phyloP scores from a whole-genome alignment of 2,329 filamentous ascomycete species.

The Cladosporium sp. region DNA sequence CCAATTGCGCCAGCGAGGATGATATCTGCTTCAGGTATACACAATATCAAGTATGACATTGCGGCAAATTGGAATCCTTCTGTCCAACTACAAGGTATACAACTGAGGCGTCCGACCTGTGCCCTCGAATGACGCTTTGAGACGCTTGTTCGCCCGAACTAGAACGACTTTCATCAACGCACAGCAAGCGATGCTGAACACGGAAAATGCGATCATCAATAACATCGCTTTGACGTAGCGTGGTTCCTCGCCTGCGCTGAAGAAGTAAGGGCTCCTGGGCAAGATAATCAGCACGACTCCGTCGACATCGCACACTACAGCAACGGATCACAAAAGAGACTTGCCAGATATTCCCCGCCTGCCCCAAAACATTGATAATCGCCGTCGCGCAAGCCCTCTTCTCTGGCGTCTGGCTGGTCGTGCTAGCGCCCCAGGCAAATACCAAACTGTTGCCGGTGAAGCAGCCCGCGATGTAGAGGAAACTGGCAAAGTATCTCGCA shows the following conservation, averaged over 20 bases:
- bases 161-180: slow-evolving; percentile 18
- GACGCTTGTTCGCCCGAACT: slow-evolving; percentile 18
- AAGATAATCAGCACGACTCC: neutral
- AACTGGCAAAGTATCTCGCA: slow-evolving; percentile 36
- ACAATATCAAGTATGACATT: neutral
- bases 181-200: slow-evolving; percentile 17
- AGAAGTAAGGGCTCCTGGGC: slow-evolving; percentile 44
- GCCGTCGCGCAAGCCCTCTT: slow-evolving; percentile 42
- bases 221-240: slow-evolving; percentile 22
- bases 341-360: slow-evolving; percentile 42
- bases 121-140: slow-evolving; percentile 11
- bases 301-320: slow-evolving; percentile 39
- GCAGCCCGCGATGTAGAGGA: slow-evolving; percentile 39
- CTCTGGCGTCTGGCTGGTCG: slow-evolving; percentile 42
- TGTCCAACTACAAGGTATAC: neutral
- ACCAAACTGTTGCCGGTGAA: slow-evolving; percentile 42
- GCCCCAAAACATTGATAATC: slow-evolving; percentile 43
- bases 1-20: neutral
- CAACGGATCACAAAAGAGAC: neutral
- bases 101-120: slow-evolving; percentile 3
- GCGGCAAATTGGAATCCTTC: neutral
- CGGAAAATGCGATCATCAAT: slow-evolving; percentile 22
- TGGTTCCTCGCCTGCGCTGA: slow-evolving; percentile 27
- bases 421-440: slow-evolving; percentile 41
- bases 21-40: neutral